Base-by-base conservation (phyloP, 139 green algal species). In the Micromonas pusilla region DNA sequence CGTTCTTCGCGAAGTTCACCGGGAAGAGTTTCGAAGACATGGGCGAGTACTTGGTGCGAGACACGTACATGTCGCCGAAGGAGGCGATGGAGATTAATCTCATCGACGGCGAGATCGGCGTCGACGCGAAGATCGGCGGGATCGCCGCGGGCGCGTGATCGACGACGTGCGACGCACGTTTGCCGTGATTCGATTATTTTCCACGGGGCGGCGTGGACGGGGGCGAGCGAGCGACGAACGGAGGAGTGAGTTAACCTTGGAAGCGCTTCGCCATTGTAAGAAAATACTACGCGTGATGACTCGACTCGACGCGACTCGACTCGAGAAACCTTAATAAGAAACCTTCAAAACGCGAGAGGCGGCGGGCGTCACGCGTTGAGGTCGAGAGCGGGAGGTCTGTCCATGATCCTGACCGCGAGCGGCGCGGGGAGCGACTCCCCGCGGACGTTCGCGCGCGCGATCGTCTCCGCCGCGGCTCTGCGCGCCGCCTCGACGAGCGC, bases 1-100 rank as follows among this genome's bases (percentile, higher is more conserved):
- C 79, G 28, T 94, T 96, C 80, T 91, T 93, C 79, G 86, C 87
- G 66, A 80, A 89, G 66, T 94, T 86, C 80, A 96, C 91, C 0
- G 89, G 86, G 21, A 85, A 93, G 85, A 63, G 53, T 0, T 70
- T 88, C 32, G 92, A 96, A 38, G 52, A 79, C 30, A 72, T 97
- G 3, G 89, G 96, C 80, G 78, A 85, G 80, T 86, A 92, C 73
- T 94, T 89, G 65, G 89, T 90, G 76, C 72, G 93, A 1, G 92
- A 96, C 82, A 90, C 88, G 60, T 97, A 94, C 85, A 88, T 97
- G 80, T 60, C 39, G 26, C 39, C 38, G 13, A 1, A 78, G 34
- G 28, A 68, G 52, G 72, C 72, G 52, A 66, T 70, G 6, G 72
- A 67, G n/a, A 34, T 78, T 30, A 62, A 62, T 19, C 38, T 78